Base-by-base conservation (phyloP, 768 basidiomycete genomes). In the Lentinula sp. region DNA sequence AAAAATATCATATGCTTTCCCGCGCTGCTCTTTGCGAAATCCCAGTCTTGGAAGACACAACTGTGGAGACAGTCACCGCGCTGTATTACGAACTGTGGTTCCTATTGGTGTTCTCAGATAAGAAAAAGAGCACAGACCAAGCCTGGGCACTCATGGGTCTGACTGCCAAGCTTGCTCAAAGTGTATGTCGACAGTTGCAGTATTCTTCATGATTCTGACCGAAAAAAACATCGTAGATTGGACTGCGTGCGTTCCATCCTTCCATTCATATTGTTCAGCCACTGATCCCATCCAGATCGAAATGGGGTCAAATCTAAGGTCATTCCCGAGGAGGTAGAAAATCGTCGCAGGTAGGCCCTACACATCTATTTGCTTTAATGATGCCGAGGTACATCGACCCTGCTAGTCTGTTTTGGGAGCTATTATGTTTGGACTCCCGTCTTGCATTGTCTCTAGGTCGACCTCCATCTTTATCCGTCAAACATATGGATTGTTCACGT, bases 51-150 rank as follows among this genome's bases (percentile, higher is more conserved):
- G 85, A 85, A 64, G 84, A 86, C 60, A 85, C 86, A 3, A 86
- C 82, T 61, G 77, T 86, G 35, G 85, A 87, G 65, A 84, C 85
- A 23, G 80, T 89, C 39, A 72, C 72, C 12, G 75, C 73, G 13
- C 73, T 87, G 66, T 87, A 88, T 65, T 86, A 85, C 66, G 80
- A 81, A 65, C 80, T 79, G 36, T 87, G 86, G 84, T 88, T 85
- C 66, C 75, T 88, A 54, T 72, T 86, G 43, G 84, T 87, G 60
- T 88, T 86, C 69, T 86, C 85, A 20, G 85, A 87, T 70, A 81
- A 84, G 70, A 87, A 84, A 66, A 85, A 85, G 68, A 85, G 85
- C 0, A 79, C 53, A 66, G 82, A 75, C 62, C 83, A 80, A 71
- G 80, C 80, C 4, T 83, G 80, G 81, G 80, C 78, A 12, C 69